Percentiles rank a stretch among this genome's conserved stretches.
Evolutionary conservation across 345 rosid species (phyloP).

Genomic region (Gossypium thurberi): DNA sequence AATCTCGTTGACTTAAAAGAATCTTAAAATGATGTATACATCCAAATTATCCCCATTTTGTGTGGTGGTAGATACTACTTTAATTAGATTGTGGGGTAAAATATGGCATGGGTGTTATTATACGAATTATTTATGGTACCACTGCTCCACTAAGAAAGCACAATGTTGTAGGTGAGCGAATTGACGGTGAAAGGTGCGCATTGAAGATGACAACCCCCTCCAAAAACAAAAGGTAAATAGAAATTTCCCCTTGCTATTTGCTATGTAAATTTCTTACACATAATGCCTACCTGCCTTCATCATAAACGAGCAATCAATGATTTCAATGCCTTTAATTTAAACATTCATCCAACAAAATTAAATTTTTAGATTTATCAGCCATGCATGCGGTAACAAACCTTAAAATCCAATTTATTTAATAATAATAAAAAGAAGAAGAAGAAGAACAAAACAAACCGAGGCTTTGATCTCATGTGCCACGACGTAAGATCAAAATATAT

Average conservation of each 20-base stretch:
- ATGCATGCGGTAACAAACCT: constrained; percentile 3
- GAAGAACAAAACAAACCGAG: not conserved
- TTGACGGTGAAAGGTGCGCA: constrained; percentile 3
- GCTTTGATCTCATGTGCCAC: not conserved
- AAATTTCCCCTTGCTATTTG: not conserved
- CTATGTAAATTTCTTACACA: not conserved
- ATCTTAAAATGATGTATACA: too few relatives aligned
- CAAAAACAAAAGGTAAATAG: not conserved
- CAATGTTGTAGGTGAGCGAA: not conserved
- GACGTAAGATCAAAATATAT: constrained; percentile 1
- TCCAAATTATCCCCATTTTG: not conserved
- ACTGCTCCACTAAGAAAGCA: not conserved
- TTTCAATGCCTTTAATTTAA: constrained; percentile 6
- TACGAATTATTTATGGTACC: not conserved
- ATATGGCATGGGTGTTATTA: not conserved
- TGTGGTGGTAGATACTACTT: not conserved
- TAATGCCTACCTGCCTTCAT: not conserved
- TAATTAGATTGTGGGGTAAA: not conserved
- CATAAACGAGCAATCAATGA: constrained; percentile 11
- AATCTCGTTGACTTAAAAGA: too few relatives aligned
- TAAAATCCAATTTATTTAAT: not conserved
- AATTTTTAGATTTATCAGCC: not conserved
- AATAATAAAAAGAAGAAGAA: not conserved
- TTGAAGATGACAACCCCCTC: constrained; percentile 16
- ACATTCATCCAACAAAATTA: not conserved